phyloP scores from a whole-genome alignment of 768 basidiomycete genomes.

The Tricholoma hemisulphureum region DNA sequence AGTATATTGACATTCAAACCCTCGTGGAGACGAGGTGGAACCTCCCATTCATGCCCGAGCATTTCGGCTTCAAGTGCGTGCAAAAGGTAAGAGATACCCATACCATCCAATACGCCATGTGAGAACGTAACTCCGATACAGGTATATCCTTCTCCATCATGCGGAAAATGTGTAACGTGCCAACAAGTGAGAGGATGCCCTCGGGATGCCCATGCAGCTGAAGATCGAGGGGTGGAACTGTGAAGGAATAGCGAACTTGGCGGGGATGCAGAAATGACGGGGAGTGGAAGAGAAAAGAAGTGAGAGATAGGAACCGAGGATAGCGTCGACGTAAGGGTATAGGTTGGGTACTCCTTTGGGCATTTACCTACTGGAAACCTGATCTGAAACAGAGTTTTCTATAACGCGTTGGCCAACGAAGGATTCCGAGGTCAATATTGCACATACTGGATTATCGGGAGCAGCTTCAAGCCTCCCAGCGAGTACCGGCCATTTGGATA shows the following conservation, averaged over 20 bases:
- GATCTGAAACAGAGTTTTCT: conserved; percentile 36
- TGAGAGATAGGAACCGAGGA: conserved; percentile 34
- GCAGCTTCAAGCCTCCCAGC: conserved; percentile 27
- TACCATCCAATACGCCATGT: conserved; percentile 43
- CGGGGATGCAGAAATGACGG: conserved; percentile 32
- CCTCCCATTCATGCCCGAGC: conserved; percentile 34
- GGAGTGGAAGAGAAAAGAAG: conserved; percentile 34
- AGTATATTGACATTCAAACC: conserved; percentile 36
- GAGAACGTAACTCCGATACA: conserved; percentile 42
- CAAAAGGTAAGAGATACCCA: conserved; percentile 36
- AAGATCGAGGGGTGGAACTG: conserved; percentile 37
- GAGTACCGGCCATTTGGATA: conserved; percentile 33
- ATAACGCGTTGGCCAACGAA: conserved; percentile 3
- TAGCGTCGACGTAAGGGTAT: conserved; percentile 33
- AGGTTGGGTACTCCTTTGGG: conserved; percentile 34
- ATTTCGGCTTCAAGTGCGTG: conserved; percentile 41
- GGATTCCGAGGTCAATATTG: neutral
- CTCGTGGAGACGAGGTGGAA: conserved; percentile 31
- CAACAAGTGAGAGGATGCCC: conserved; percentile 41
- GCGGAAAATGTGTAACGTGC: conserved; percentile 43
- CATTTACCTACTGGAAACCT: conserved; percentile 36
- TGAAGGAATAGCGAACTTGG: conserved; percentile 38
- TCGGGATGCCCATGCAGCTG: conserved; percentile 32
- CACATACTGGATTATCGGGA: conserved; percentile 17
- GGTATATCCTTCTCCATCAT: conserved; percentile 30